phyloP scores from a whole-genome alignment of 2,329 filamentous ascomycete genomes.

The Nigrospora osmanthi region DNA sequence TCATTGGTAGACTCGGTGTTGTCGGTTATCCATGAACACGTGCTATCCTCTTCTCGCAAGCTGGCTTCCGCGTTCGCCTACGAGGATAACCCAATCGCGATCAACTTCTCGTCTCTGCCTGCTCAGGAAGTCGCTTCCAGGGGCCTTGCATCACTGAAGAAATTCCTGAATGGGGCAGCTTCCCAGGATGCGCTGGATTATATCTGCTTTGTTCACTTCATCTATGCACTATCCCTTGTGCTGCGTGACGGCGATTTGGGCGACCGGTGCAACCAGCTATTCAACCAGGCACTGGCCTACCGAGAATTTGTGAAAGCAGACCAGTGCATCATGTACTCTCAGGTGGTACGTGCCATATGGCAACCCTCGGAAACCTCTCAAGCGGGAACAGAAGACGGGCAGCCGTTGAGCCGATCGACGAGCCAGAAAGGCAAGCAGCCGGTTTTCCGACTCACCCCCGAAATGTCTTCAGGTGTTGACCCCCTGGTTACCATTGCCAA shows the following conservation, averaged over 20 bases:
- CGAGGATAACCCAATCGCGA: constrained; percentile 32
- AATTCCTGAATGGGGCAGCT: constrained; percentile 28
- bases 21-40: no score
- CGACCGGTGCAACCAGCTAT: constrained; percentile 29
- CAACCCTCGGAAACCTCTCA: constrained; percentile 28
- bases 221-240: constrained; percentile 41
- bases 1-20: no score
- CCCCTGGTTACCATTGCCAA: constrained; percentile 31
- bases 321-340: constrained; percentile 30
- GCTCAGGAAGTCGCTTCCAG: constrained; percentile 27
- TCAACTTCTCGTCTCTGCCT: constrained; percentile 29
- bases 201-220: constrained; percentile 43
- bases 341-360: constrained; percentile 40
- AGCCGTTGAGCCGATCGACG: constrained; percentile 10
- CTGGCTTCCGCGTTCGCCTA: constrained; percentile 16
- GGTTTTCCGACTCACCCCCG: constrained; percentile 10
- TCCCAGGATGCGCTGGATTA: constrained; percentile 31
- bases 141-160: constrained; percentile 33
- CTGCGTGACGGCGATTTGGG: constrained; percentile 32
- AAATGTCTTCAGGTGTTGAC: constrained; percentile 18
- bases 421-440: constrained; percentile 35
- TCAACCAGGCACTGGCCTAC: constrained; percentile 39
- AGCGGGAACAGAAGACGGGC: constrained; percentile 9
- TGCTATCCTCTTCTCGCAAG: no score
- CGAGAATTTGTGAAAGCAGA: constrained; percentile 25